These are phyloP conservation scores for Syzygium aromaticum DNA, from an alignment of 345 rosid genomes.

Conservation along the genomic window DNA sequence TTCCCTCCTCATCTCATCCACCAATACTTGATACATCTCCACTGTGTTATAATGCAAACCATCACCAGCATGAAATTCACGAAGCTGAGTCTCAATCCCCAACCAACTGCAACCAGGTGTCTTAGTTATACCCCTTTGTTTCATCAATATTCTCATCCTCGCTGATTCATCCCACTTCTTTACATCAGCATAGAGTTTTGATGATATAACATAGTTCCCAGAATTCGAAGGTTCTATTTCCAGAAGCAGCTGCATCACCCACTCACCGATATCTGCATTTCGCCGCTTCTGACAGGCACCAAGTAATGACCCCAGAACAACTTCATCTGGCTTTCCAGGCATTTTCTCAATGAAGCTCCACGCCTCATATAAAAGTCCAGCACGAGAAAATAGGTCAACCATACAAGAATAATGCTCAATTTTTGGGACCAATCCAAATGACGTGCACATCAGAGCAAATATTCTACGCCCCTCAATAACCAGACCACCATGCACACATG, in stretches of 20 bases:
- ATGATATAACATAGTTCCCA: constrained; percentile 72
- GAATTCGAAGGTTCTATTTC: constrained; percentile 62
- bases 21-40: constrained; percentile 30
- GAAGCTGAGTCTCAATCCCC: constrained; percentile 33
- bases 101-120: constrained; percentile 96
- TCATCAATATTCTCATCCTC: constrained; percentile 66
- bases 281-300: constrained; percentile 73
- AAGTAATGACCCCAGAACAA: constrained; percentile 61
- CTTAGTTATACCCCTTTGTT: constrained; percentile 52
- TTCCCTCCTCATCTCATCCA: constrained; percentile 61
- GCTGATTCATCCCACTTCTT: constrained; percentile 76
- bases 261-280: constrained; percentile 39
- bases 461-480: constrained; percentile 51
- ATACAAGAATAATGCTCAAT: constrained; percentile 87
- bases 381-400: constrained; percentile 79
- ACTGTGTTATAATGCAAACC: constrained; percentile 10
- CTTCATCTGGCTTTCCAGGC: constrained; percentile 82
- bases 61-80: constrained; percentile 72
- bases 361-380: constrained; percentile 66
- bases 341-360: constrained; percentile 64
- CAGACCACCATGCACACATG: constrained; percentile 87
- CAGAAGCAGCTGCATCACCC: constrained; percentile 45
- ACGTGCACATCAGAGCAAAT: constrained; percentile 50
- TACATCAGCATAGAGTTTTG: constrained; percentile 60
- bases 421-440: constrained; percentile 69